A percentile compares a stretch with the other conserved stretches of the same genome.
These are phyloP conservation scores for Ephemerocybe angulata DNA, from an alignment of 768 basidiomycete species.

Conservation along the genomic window DNA sequence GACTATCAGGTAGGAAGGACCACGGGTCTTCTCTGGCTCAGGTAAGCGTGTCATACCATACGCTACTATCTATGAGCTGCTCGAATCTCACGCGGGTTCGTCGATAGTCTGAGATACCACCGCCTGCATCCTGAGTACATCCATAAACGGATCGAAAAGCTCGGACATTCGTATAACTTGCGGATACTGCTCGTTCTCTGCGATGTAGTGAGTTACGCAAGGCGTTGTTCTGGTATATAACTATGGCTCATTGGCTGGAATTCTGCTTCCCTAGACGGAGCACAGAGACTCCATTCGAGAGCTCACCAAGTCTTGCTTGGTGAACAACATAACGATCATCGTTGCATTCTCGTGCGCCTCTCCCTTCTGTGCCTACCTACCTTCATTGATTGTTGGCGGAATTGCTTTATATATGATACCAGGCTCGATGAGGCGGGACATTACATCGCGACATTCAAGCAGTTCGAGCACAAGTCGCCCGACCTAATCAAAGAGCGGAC, in stretches of 20 bases:
- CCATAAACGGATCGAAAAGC: slow-evolving; percentile 82
- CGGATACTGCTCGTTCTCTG: slow-evolving; percentile 85
- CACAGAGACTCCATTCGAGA: slow-evolving; percentile 91
- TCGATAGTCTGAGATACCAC: slow-evolving; percentile 80
- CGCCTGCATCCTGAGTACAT: slow-evolving; percentile 98
- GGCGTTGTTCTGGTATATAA: neutral
- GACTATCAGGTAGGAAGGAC: slow-evolving; percentile 97
- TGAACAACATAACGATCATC: slow-evolving; percentile 91
- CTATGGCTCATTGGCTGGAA: neutral
- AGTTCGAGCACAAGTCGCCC: slow-evolving; percentile 90
- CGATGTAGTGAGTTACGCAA: slow-evolving; percentile 86
- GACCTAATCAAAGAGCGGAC: slow-evolving; percentile 92
- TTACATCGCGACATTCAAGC: slow-evolving; percentile 88
- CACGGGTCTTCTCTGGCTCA: slow-evolving; percentile 88
- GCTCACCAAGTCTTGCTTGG: slow-evolving; percentile 86
- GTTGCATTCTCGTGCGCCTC: slow-evolving; percentile 73
- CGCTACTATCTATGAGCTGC: neutral
- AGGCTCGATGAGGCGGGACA: slow-evolving; percentile 90
- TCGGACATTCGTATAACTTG: slow-evolving; percentile 78
- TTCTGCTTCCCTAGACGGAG: slow-evolving; percentile 56
- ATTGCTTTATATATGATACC: neutral
- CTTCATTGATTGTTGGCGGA: slow-evolving; percentile 6
- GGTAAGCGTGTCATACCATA: slow-evolving; percentile 40
- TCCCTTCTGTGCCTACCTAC: slow-evolving; percentile 3
- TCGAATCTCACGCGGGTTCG: neutral